These are phyloP conservation scores for Lecanicillium sp. DNA, from an alignment of 2,329 filamentous ascomycete species.

Conservation along the genomic window DNA sequence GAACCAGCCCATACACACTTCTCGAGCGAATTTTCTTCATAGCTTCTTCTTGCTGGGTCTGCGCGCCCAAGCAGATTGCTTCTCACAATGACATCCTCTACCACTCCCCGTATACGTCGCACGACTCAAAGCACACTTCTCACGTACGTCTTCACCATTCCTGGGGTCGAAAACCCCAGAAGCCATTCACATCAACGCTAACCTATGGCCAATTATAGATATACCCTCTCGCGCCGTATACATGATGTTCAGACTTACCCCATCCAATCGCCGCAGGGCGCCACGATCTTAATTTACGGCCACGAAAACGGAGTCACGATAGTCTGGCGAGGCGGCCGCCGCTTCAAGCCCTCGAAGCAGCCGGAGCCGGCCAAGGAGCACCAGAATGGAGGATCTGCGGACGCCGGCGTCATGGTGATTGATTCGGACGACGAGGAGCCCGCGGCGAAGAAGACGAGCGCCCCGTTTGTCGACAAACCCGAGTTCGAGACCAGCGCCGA, in stretches of 20 bases:
- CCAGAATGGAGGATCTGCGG: slow-evolving; percentile 42
- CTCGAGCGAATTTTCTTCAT: not conserved
- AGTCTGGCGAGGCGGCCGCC: slow-evolving; percentile 56
- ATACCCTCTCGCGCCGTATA: slow-evolving; percentile 52
- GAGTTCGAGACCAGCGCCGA: slow-evolving; percentile 48
- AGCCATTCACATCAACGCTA: not conserved
- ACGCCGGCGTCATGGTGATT: slow-evolving; percentile 55
- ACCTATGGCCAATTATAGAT: slow-evolving; percentile 34
- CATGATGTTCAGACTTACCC: slow-evolving; percentile 57
- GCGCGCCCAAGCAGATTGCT: slow-evolving; percentile 8
- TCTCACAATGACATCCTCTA: slow-evolving; percentile 27
- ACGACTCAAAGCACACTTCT: slow-evolving; percentile 44
- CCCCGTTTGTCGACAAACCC: slow-evolving; percentile 17
- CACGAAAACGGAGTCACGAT: slow-evolving; percentile 58
- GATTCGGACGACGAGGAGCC: slow-evolving; percentile 56
- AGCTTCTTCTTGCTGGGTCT: slow-evolving; percentile 5
- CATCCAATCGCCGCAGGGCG: slow-evolving; percentile 55
- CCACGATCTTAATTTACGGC: slow-evolving; percentile 56
- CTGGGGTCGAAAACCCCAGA: not conserved
- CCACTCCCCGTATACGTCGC: slow-evolving; percentile 37
- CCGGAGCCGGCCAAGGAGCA: slow-evolving; percentile 32
- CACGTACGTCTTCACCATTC: slow-evolving; percentile 30
- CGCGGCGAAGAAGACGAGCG: slow-evolving; percentile 26
- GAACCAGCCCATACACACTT: not conserved
- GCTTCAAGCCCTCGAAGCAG: slow-evolving; percentile 45